Evolutionary conservation across 1,139 yeast species (phyloP), one percentile per base, ranked within the genome.

Genomic region (Yamadazyma atmosphaerica): DNA sequence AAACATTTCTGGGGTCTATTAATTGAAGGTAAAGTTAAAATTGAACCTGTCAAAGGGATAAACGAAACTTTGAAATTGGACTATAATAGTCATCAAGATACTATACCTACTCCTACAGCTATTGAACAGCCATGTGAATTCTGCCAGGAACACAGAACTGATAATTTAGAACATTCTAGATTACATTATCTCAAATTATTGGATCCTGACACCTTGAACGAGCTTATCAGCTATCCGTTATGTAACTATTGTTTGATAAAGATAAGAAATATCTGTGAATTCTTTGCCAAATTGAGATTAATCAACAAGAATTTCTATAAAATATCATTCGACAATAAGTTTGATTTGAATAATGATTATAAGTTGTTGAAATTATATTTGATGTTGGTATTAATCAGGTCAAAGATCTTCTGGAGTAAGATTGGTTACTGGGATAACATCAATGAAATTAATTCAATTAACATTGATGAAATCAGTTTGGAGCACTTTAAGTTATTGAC

Each of bases 11-110:
- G 89, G 75, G 63, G 71, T 37, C 75, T 83, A 25, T 72, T 90
- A 46, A 73, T 85, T 30, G 96, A 89, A 38, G 95, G 95, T 4
- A 74, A 84, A 34, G 89, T 87, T 6, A 74, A 81, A 11, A 82
- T 92, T 30, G 96, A 89, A 60, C 98, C 98, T 1, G 76, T 90
- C 11, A 82, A 89, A 39, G 95, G 92, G 0, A 75, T 85, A 26
- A 88, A 87, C 52, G 96, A 88, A 56, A 76, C 77, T 0, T 80
- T 81, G 60, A 76, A 72, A 48, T 50, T 63, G 31, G 54, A 62
- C 3, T 17, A 29, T 17, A 58, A 65, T 42, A 45, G 43, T 17
- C 52, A 53, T 3, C 30, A 26, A 24, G 22, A 37, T 16, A 27
- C 23, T 15, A 41, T 41, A 25, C 48, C 42, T 27, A 49, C 76